phyloP scores from a whole-genome alignment of 805 yeast genomes.

The Kodamaea neixiangensis region DNA sequence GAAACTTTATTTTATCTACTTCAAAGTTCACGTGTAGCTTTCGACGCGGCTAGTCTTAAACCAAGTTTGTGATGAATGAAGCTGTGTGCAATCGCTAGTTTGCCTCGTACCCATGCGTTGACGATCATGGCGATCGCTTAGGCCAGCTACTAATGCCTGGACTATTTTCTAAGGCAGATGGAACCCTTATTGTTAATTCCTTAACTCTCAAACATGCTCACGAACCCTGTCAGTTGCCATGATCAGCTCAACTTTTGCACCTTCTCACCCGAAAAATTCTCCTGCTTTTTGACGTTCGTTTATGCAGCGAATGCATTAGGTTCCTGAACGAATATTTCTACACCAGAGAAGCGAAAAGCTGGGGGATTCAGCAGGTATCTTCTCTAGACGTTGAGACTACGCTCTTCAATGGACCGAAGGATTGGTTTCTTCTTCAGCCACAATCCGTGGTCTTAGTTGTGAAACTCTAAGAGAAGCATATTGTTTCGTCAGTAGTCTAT shows the following conservation, averaged over 20 bases:
- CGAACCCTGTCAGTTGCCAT: background rate
- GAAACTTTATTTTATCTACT: background rate
- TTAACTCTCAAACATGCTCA: background rate
- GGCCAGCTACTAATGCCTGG: background rate
- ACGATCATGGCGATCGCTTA: background rate
- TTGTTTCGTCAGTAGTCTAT: background rate
- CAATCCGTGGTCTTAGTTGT: background rate
- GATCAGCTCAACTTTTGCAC: background rate
- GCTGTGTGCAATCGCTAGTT: background rate
- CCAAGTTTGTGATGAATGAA: background rate
- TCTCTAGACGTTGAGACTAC: background rate
- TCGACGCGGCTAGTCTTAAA: constrained; percentile 1
- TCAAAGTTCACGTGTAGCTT: background rate
- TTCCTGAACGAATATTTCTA: background rate
- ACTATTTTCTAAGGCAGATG: background rate
- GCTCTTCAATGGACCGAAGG: background rate
- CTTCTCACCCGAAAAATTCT: background rate
- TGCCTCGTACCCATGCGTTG: constrained; percentile 1
- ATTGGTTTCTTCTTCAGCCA: background rate
- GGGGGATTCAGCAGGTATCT: background rate
- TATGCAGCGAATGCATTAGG: background rate
- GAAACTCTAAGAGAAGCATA: background rate
- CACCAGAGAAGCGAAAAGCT: too few relatives aligned
- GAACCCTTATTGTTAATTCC: background rate
- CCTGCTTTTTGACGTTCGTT: constrained; percentile 3